phyloP scores from a whole-genome alignment of 345 rosid genomes.

The Brassica napus region Da-Ae NC_063437.1:943001-943500 shows the following conservation, averaged over 20 bases:
- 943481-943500: too few relatives aligned
- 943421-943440: too few relatives aligned
- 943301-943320: background rate
- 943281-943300: conserved; percentile 27
- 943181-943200: conserved; percentile 31
- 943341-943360: background rate
- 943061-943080: conserved; percentile 7
- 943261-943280: conserved; percentile 41
- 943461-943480: too few relatives aligned
- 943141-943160: conserved; percentile 17
- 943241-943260: conserved; percentile 37
- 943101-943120: background rate
- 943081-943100: conserved; percentile 25
- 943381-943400: background rate
- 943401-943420: background rate
- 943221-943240: conserved; percentile 33
- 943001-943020: conserved; percentile 20
- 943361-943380: background rate
- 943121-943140: conserved; percentile 16
- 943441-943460: too few relatives aligned
- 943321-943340: background rate
- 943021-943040: background rate
- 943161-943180: conserved; percentile 6
- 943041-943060: conserved; percentile 18
- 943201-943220: conserved; percentile 10